Base-by-base conservation (phyloP, 805 yeast species). In the Suhomyces faveliae region DNA sequence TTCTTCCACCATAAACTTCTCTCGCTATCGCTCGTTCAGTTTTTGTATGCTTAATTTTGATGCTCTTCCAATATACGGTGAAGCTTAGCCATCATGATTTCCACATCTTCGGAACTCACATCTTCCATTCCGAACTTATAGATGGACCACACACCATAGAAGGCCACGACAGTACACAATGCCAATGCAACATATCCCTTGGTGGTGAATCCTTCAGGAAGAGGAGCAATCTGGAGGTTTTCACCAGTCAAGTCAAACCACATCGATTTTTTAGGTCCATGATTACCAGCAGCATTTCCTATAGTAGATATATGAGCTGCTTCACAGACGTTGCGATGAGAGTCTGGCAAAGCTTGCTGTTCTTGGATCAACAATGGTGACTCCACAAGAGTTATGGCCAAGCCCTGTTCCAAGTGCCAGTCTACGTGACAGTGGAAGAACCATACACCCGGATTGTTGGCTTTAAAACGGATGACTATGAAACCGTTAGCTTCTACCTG, bases 381-480 rank as follows among this genome's bases (percentile, higher is more conserved):
- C 64, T 87, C 95, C 37, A 87, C 72, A 30, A 87, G 77, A 1
- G 81, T 79, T 44, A 85, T 72, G 6, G 91, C 91, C 46, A 87
- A 73, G 23, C 95, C 95, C 69, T 87, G 94, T 56, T 82, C 85
- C 63, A 87, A 77, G 67, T 87, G 95, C 85, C 90, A 87, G 59
- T 87, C 92, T 47, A 87, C 80, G 61, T 88, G 96, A 67, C 97
- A 90, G 64, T 90, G 97, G 83, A 90, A 87, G 51, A 86, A 80
- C 97, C 97, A 91, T 21, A 89, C 84, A 48, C 97, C 97, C 2
- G 97, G 96, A 59, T 91, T 90, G 59, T 86, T 81, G 10, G 96
- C 89, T 57, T 71, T 77, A 65, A 89, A 89, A 55, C 97, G 73
- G 25, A 83, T 60, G 13, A 84, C 90, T 43, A 83, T 64, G 62